phyloP scores from a whole-genome alignment of 2,329 filamentous ascomycete genomes.

The Trichoderma sp. region DNA sequence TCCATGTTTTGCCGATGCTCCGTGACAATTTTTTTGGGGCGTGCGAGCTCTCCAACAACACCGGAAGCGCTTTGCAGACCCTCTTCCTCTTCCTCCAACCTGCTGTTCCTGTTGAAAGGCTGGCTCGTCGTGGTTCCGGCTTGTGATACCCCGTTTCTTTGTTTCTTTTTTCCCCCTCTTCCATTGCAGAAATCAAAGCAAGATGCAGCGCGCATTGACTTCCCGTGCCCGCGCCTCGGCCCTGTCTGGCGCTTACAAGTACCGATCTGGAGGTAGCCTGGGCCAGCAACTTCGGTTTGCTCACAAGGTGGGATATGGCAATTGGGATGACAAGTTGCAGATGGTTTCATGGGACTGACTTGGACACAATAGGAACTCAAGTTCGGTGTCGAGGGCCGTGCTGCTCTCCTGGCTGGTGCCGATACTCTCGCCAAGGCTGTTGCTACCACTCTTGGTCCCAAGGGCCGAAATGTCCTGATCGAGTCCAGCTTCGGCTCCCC shows the following conservation, averaged over 20 bases:
- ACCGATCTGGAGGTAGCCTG: slow-evolving; percentile 62
- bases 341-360: slow-evolving; percentile 31
- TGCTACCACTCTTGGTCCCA: slow-evolving; percentile 92
- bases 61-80: slow-evolving; percentile 23
- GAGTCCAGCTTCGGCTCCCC: slow-evolving; percentile 98
- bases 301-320: slow-evolving; percentile 71
- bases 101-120: slow-evolving; percentile 4
- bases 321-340: slow-evolving; percentile 17
- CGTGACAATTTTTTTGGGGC: slow-evolving; percentile 42
- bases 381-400: slow-evolving; percentile 93
- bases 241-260: slow-evolving; percentile 67
- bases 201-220: slow-evolving; percentile 94
- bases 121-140: slow-evolving; percentile 24
- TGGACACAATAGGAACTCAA: slow-evolving; percentile 73
- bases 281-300: slow-evolving; percentile 92
- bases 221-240: slow-evolving; percentile 76
- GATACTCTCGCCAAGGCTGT: slow-evolving; percentile 97
- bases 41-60: slow-evolving; percentile 22
- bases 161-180: slow-evolving; percentile 23
- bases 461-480: slow-evolving; percentile 97
- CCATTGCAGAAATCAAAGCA: slow-evolving; percentile 39
- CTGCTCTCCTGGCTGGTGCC: slow-evolving; percentile 85
- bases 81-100: slow-evolving; percentile 20
- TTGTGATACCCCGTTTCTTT: slow-evolving; percentile 29
- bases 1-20: slow-evolving; percentile 42